Percentiles rank a stretch among this genome's conserved stretches.
These are phyloP conservation scores for Malus hybrid DNA, from an alignment of 331 rosid species.

Conservation along the genomic window DNA sequence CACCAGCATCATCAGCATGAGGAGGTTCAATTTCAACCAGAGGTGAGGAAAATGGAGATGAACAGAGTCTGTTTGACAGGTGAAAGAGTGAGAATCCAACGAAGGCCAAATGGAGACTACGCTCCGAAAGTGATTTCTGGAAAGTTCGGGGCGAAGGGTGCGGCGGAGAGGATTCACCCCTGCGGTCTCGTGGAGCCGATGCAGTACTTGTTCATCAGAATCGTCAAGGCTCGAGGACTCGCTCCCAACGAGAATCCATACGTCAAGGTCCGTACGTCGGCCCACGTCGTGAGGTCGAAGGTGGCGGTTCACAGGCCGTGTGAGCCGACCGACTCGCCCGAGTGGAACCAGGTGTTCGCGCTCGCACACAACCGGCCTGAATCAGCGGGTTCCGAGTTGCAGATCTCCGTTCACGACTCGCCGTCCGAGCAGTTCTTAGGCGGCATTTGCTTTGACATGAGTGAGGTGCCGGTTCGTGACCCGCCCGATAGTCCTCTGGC, in stretches of 20 bases:
- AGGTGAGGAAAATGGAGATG: slow-evolving; percentile 61
- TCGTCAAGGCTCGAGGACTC: slow-evolving; percentile 66
- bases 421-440: slow-evolving; percentile 61
- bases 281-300: slow-evolving; percentile 42
- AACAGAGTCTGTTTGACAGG: slow-evolving; percentile 17
- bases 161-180: slow-evolving; percentile 50
- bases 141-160: slow-evolving; percentile 19
- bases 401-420: slow-evolving; percentile 64
- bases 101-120: slow-evolving; percentile 50
- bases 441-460: slow-evolving; percentile 71
- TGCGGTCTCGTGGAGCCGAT: slow-evolving; percentile 77
- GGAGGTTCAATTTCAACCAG: slow-evolving; percentile 36
- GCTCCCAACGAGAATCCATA: slow-evolving; percentile 41
- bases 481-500: slow-evolving; percentile 77
- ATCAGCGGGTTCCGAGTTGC: slow-evolving; percentile 37
- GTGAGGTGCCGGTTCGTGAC: slow-evolving; percentile 71
- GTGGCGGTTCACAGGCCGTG: slow-evolving; percentile 42
- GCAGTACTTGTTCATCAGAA: slow-evolving; percentile 66
- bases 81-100: slow-evolving; percentile 51
- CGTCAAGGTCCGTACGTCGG: slow-evolving; percentile 50
- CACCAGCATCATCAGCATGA: slow-evolving; percentile 15
- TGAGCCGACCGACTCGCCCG: slow-evolving; percentile 58
- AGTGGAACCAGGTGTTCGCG: slow-evolving; percentile 71
- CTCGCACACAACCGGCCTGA: slow-evolving; percentile 48
- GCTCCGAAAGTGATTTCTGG: slow-evolving; percentile 45